phyloP scores from a whole-genome alignment of 768 basidiomycete species.

The Termitomyces titanicus region DNA sequence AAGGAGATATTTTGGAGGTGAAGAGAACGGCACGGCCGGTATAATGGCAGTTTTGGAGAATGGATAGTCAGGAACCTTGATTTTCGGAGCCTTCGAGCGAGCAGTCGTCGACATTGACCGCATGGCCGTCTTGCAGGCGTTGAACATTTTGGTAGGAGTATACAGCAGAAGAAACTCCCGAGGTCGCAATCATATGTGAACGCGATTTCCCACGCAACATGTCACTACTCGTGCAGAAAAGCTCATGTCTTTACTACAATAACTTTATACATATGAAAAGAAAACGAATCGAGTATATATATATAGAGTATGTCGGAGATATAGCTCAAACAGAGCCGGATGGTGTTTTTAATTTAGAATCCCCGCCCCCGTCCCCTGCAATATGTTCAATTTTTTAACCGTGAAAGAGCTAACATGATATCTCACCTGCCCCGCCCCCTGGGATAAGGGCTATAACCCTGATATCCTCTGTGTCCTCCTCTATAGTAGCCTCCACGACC shows the following conservation, averaged over 20 bases:
- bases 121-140: constrained; percentile 30
- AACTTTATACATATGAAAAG: background rate
- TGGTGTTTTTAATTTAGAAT: constrained; percentile 34
- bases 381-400: background rate
- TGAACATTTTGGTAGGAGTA: constrained; percentile 27
- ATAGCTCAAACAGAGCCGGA: constrained; percentile 1
- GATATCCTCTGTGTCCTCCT: constrained; percentile 45
- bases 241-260: constrained; percentile 5
- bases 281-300: constrained; percentile 9
- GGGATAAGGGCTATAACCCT: constrained; percentile 61
- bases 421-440: constrained; percentile 72
- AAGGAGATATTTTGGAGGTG: constrained; percentile 44
- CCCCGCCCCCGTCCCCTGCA: constrained; percentile 61
- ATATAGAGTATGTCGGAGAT: constrained; percentile 12
- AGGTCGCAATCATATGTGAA: background rate
- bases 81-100: constrained; percentile 20
- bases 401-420: background rate
- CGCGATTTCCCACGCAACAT: constrained; percentile 6
- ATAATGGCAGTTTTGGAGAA: constrained; percentile 70
- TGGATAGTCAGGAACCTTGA: constrained; percentile 41
- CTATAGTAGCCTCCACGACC: constrained; percentile 55
- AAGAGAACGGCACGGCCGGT: constrained; percentile 38
- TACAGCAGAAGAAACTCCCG: background rate
- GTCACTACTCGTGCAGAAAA: background rate
- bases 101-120: constrained; percentile 45